phyloP scores from a whole-genome alignment of 2,329 filamentous ascomycete species.

The Alternaria sp. region DNA sequence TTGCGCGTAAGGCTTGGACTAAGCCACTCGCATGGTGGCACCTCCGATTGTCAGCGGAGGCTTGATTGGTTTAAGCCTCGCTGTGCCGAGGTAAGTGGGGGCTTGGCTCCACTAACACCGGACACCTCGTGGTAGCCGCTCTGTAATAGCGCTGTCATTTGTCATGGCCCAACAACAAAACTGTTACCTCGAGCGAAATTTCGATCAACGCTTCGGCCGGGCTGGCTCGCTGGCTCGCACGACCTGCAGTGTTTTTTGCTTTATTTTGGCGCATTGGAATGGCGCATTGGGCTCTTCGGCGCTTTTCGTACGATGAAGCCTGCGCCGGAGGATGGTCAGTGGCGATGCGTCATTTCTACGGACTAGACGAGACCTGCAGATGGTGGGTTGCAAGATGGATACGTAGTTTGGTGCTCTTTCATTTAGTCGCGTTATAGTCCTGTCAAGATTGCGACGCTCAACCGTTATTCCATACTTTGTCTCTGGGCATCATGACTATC shows the following conservation, averaged over 20 bases:
- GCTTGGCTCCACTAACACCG: background rate
- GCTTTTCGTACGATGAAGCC: background rate
- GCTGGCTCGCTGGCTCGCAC: slow-evolving; percentile 5
- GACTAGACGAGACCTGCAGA: background rate
- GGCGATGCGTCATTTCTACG: slow-evolving; percentile 1
- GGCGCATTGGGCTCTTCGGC: background rate
- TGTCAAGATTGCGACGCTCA: background rate
- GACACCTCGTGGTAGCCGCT: background rate
- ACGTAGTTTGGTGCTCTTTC: background rate
- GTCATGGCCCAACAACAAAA: slow-evolving; percentile 3
- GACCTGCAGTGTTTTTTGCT: background rate
- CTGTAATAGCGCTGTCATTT: slow-evolving; percentile 4
- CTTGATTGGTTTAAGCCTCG: background rate
- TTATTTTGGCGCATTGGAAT: background rate
- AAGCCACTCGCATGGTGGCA: background rate
- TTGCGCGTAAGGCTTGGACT: background rate
- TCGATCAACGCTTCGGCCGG: slow-evolving; percentile 7
- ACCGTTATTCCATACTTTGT: background rate
- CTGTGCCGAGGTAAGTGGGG: slow-evolving; percentile 14
- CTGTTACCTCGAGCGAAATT: background rate
- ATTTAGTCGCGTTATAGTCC: background rate
- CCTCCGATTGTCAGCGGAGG: background rate
- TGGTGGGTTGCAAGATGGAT: background rate
- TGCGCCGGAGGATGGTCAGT: background rate
- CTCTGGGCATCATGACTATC: slow-evolving; percentile 13